phyloP scores from a whole-genome alignment of 371 early-diverging fungal genomes.

The Globomyces sp. region DNA sequence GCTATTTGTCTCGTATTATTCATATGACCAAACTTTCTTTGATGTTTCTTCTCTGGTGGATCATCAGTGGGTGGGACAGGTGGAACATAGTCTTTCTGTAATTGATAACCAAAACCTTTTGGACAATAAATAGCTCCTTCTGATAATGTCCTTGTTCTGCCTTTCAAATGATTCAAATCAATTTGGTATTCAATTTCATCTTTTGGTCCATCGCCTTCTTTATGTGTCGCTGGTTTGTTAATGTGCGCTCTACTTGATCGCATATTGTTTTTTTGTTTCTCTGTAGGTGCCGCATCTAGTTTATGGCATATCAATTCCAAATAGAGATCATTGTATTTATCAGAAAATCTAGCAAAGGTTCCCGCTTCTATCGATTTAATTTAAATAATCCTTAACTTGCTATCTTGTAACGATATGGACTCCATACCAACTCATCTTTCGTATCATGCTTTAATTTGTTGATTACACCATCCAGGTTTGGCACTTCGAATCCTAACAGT shows the following conservation, averaged over 20 bases:
- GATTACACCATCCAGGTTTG: conserved; percentile 37
- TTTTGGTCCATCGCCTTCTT: background rate
- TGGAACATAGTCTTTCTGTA: background rate
- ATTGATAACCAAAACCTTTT: conserved; percentile 14
- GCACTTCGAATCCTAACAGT: conserved; percentile 44
- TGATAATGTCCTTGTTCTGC: conserved; percentile 33
- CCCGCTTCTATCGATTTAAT: conserved; percentile 20
- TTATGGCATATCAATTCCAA: conserved; percentile 35
- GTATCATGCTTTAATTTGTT: conserved; percentile 42
- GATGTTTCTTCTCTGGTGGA: background rate
- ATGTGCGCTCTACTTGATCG: background rate
- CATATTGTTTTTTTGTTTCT: background rate
- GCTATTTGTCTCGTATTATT: background rate
- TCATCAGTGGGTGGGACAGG: background rate
- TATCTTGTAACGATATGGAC: conserved; percentile 18
- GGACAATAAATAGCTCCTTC: conserved; percentile 31
- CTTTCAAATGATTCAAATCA: conserved; percentile 34
- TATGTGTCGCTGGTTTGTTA: no score
- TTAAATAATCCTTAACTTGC: conserved; percentile 1
- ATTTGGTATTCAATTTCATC: conserved; percentile 25
- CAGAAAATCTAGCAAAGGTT: conserved; percentile 30
- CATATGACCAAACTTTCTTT: background rate
- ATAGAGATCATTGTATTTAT: conserved; percentile 34
- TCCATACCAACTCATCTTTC: conserved; percentile 39
- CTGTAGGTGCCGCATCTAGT: conserved; percentile 6